These are phyloP conservation scores for Endotrypanum monterogeii DNA, from an alignment of 208 protist genomes.

Conservation along the genomic window DNA sequence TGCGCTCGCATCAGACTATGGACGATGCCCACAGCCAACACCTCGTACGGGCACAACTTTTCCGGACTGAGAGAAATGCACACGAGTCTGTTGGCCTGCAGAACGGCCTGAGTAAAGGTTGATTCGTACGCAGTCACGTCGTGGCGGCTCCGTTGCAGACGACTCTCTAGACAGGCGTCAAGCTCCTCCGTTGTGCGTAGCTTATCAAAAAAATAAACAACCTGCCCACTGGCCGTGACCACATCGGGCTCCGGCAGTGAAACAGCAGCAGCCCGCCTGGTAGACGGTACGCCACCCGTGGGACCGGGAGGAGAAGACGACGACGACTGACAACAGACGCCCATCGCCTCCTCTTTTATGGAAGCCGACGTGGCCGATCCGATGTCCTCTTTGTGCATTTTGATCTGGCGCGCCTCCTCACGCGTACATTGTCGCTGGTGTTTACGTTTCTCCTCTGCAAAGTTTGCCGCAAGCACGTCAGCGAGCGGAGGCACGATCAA, in stretches of 20 bases:
- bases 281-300: not conserved
- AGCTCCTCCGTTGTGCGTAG: slow-evolving; percentile 73
- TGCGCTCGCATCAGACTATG: slow-evolving; percentile 87
- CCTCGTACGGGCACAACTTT: slow-evolving; percentile 66
- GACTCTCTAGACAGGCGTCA: slow-evolving; percentile 62
- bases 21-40: slow-evolving; percentile 84
- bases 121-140: slow-evolving; percentile 79
- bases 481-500: slow-evolving; percentile 57
- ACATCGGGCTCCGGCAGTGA: slow-evolving; percentile 28
- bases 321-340: not conserved
- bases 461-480: slow-evolving; percentile 43
- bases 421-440: slow-evolving; percentile 17
- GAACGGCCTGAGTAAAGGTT: slow-evolving; percentile 63
- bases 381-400: slow-evolving; percentile 28
- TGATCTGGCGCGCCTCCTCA: slow-evolving; percentile 19
- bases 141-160: slow-evolving; percentile 62
- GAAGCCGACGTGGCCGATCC: not conserved
- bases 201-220: slow-evolving; percentile 89
- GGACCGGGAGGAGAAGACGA: not conserved
- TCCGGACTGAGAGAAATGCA: slow-evolving; percentile 75
- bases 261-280: not conserved
- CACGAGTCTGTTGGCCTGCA: slow-evolving; percentile 70
- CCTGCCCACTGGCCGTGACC: slow-evolving; percentile 49
- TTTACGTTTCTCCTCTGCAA: slow-evolving; percentile 38
- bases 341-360: not conserved